Base-by-base conservation (phyloP, 768 basidiomycete species). In the Trametes gibbosa region DNA sequence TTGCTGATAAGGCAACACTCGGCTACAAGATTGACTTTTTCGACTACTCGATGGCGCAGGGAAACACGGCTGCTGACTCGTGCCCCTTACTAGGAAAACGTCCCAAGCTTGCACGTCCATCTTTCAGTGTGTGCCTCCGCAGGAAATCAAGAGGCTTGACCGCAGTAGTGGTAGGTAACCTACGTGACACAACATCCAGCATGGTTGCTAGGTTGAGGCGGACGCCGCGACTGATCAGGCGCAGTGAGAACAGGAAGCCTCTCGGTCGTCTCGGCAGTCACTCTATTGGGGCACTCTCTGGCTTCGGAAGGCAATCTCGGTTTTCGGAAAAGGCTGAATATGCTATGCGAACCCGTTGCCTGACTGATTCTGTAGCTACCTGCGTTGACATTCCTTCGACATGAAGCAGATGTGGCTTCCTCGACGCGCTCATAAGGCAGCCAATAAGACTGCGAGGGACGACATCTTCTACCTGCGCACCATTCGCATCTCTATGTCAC, bases 201-300 rank as follows among this genome's bases (percentile, higher is more conserved):
- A 4, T 17, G 37, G 37, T 39, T 39, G 37, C 13, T 17, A 39
- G 37, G 37, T 14, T 39, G 37, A 17, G 17, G 37, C 13, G 13
- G 17, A 39, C 10, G 5, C 37, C 37, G 37, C 17, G 4, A 17
- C 17, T 17, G 7, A 39, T 39, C 37, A 39, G 5, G 37, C 37
- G 6, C 37, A 17, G 37, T 45, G 43, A 45, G 43, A 45, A 45
- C 4, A 24, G 32, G 27, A 50, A 43, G 56, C 19, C 21, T 7
- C 50, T 58, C 56, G 56, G 56, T 25, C 56, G 41, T 27, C 56
- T 58, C 56, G 56, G 56, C 8, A 3, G 45, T 29, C 56, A 14
- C 23, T 17, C 16, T 17, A 6, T 40, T 27, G 56, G 56, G 10
- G 24, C 37, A 4, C 32, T 8, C 21, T n/a, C 12, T 27, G 21